Percentiles rank a stretch among this genome's conserved stretches.
phyloP scores from a whole-genome alignment of 2,329 filamentous ascomycete genomes.

The Cladosporium sp. region DNA sequence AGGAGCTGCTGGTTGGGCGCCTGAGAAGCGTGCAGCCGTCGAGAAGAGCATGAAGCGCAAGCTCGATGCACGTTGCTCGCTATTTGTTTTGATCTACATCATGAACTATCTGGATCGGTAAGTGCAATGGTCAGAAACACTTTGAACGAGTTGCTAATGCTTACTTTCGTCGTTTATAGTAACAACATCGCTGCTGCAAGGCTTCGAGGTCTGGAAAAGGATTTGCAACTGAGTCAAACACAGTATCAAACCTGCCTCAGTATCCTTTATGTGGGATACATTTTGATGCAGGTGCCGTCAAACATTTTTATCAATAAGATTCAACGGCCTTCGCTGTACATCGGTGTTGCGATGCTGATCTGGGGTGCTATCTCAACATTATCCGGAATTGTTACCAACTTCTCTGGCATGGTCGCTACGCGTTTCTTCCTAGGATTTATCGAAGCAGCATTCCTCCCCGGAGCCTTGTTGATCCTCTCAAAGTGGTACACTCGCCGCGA shows the following conservation, averaged over 20 bases:
- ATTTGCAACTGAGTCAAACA: conserved; percentile 56
- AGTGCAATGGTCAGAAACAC: background rate
- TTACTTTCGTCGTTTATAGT: conserved; percentile 22
- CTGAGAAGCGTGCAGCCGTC: conserved; percentile 9
- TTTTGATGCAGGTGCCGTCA: conserved; percentile 39
- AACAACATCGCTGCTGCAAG: conserved; percentile 67
- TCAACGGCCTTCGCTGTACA: conserved; percentile 35
- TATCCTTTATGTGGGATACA: conserved; percentile 45
- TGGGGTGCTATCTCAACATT: conserved; percentile 38
- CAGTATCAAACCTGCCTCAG: conserved; percentile 53
- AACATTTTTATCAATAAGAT: conserved; percentile 41
- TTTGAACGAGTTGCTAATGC: conserved; percentile 24
- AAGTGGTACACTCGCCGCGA: conserved; percentile 56
- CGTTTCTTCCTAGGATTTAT: conserved; percentile 44
- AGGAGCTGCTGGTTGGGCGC: conserved; percentile 24
- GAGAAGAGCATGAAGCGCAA: conserved; percentile 50
- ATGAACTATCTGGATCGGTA: conserved; percentile 33
- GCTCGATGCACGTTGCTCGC: conserved; percentile 69
- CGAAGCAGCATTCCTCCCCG: conserved; percentile 47
- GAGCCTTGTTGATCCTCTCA: conserved; percentile 48
- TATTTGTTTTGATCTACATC: conserved; percentile 53
- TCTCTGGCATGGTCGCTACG: conserved; percentile 39
- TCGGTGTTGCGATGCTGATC: conserved; percentile 35
- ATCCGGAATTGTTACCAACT: conserved; percentile 38
- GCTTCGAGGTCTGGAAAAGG: conserved; percentile 63